phyloP scores from a whole-genome alignment of 768 basidiomycete genomes.

The Leccinellum rugosiceps region DNA sequence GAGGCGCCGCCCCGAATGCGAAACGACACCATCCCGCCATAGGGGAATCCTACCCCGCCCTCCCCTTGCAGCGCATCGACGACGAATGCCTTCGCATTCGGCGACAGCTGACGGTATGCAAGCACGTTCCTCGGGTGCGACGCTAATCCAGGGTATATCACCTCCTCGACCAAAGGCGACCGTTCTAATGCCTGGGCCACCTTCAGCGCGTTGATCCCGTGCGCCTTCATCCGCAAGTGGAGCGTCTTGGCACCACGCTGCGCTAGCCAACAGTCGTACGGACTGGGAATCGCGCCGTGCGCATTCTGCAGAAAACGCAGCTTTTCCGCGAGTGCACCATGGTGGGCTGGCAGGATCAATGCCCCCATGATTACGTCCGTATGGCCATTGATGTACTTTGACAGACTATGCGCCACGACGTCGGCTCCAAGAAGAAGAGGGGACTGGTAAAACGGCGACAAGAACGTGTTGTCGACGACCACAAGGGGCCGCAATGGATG shows the following conservation, averaged over 20 bases:
- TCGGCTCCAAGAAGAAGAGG: constrained; percentile 85
- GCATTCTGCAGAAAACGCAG: constrained; percentile 91
- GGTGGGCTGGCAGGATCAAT: constrained; percentile 62
- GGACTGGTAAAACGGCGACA: constrained; percentile 87
- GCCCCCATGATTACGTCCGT: constrained; percentile 92
- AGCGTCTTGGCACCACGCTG: constrained; percentile 92
- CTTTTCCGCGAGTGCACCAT: constrained; percentile 44
- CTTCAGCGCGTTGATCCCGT: constrained; percentile 77
- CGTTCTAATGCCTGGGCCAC: constrained; percentile 62
- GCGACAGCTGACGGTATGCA: constrained; percentile 60
- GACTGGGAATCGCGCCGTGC: constrained; percentile 76
- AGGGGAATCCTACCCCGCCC: constrained; percentile 66
- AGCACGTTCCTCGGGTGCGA: constrained; percentile 62
- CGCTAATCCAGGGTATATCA: constrained; percentile 82
- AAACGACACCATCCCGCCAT: constrained; percentile 86
- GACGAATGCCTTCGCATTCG: constrained; percentile 68
- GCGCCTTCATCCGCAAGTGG: constrained; percentile 80
- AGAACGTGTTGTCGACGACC: constrained; percentile 92
- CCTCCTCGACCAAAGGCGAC: constrained; percentile 64
- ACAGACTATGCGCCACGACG: constrained; percentile 78
- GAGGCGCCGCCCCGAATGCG: constrained; percentile 48
- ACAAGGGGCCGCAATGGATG: constrained; percentile 70
- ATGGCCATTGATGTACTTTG: constrained; percentile 93
- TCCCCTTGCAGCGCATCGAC: constrained; percentile 37
- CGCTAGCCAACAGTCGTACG: constrained; percentile 84